Percentiles rank a stretch among this genome's conserved stretches.
Evolutionary conservation across 164 flowering plant species (phyloP).

Genomic region (Liriodendron chinense): DNA sequence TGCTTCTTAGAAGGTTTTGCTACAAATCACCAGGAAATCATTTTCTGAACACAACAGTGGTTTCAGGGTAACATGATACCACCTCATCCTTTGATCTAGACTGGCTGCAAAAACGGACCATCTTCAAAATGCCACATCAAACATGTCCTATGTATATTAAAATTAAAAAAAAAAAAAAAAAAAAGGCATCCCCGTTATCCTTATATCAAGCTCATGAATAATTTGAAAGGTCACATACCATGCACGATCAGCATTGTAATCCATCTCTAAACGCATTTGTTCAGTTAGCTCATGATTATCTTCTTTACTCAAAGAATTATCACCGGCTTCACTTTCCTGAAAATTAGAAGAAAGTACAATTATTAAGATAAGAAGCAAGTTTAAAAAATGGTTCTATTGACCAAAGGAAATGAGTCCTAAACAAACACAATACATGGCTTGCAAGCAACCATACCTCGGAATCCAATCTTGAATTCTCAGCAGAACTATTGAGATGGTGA

Average conservation of each 20-base stretch:
- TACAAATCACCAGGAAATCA: background rate
- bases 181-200: background rate
- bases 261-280: slow-evolving; percentile 86
- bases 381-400: background rate
- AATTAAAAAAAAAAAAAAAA: background rate
- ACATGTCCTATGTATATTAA: background rate
- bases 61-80: background rate
- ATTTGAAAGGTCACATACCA: slow-evolving; percentile 46
- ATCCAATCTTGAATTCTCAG: slow-evolving; percentile 24
- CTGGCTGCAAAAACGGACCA: background rate
- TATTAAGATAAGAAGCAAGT: background rate
- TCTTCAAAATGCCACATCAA: background rate
- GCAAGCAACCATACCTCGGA: slow-evolving; percentile 33
- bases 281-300: slow-evolving; percentile 59
- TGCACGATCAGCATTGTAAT: slow-evolving; percentile 87
- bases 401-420: background rate
- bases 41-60: background rate
- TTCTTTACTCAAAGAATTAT: slow-evolving; percentile 27
- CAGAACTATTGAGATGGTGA: slow-evolving; percentile 37
- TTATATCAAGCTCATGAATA: background rate
- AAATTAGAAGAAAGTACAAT: background rate
- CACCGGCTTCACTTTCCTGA: slow-evolving; percentile 47
- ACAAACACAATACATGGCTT: slow-evolving; percentile 6
- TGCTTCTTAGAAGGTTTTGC: background rate
- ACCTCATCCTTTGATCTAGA: background rate